Percentiles rank a stretch among this genome's conserved stretches.
phyloP scores from a whole-genome alignment of 371 early-diverging fungal genomes.

The Enteropsectra breve region DNA sequence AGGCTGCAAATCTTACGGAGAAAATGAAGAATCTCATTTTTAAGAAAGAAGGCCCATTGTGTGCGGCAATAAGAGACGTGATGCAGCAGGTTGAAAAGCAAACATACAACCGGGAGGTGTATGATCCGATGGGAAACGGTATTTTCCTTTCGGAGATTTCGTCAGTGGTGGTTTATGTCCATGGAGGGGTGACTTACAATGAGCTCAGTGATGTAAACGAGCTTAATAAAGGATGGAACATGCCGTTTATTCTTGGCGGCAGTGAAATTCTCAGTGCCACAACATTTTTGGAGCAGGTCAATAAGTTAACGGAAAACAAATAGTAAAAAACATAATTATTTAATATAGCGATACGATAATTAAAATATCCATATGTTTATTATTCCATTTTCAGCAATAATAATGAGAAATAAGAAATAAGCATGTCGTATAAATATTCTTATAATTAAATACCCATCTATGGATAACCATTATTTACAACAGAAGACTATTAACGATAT shows the following conservation, averaged over 20 bases:
- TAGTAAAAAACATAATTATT: background rate
- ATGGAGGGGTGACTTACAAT: conserved; percentile 59
- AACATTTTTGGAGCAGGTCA: conserved; percentile 71
- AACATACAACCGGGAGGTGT: conserved; percentile 8
- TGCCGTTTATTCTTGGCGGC: conserved; percentile 75
- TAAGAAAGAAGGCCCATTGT: conserved; percentile 42
- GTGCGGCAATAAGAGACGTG: conserved; percentile 40
- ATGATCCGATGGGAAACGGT: conserved; percentile 5
- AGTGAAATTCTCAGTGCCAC: conserved; percentile 79
- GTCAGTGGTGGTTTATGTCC: conserved; percentile 48
- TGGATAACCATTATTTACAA: too few species aligned
- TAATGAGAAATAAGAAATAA: too few species aligned
- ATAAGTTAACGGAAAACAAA: conserved; percentile 12
- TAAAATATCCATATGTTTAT: background rate
- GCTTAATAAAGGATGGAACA: conserved; percentile 36
- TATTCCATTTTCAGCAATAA: too few species aligned
- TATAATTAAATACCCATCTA: too few species aligned
- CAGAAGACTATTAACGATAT: too few species aligned
- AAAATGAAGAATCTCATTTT: conserved; percentile 49
- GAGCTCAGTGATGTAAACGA: conserved; percentile 54
- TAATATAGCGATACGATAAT: background rate
- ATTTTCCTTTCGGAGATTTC: conserved; percentile 39
- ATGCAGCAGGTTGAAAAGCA: conserved; percentile 24
- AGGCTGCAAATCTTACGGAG: conserved; percentile 26
- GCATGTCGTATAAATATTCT: too few species aligned